Conservation (phyloP, 345 rosid genomes). For the Draba incana region DNA sequence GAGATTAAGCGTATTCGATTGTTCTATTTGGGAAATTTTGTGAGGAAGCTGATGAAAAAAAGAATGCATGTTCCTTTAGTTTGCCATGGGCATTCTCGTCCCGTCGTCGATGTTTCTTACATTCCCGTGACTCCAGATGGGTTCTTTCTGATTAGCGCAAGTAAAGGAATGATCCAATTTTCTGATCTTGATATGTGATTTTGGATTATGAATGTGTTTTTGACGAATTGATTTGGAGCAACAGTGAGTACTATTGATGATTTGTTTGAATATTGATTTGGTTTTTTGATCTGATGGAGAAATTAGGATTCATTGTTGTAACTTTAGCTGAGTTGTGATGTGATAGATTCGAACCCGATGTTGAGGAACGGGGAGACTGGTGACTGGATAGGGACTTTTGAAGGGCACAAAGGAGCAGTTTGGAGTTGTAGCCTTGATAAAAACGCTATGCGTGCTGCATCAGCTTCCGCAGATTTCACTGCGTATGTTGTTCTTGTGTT, state of each 20-base stretch:
- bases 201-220: constrained; percentile 14
- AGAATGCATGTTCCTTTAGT: constrained; percentile 69
- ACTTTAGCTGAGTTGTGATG: constrained; percentile 22
- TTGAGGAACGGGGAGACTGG: constrained; percentile 99
- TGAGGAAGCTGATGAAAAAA: constrained; percentile 32
- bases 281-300: constrained; percentile 18
- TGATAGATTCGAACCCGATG: constrained; percentile 92
- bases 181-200: constrained; percentile 7
- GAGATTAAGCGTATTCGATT: constrained; percentile 9
- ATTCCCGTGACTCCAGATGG: constrained; percentile 88
- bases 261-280: neutral
- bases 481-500: constrained; percentile 56
- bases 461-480: constrained; percentile 97
- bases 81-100: constrained; percentile 89
- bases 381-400: constrained; percentile 99
- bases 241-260: neutral
- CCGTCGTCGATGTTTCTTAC: constrained; percentile 76
- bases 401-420: constrained; percentile 98
- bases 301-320: constrained; percentile 19
- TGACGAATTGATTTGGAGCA: neutral
- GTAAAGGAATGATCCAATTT: constrained; percentile 56
- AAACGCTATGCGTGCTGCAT: constrained; percentile 88
- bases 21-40: constrained; percentile 4
- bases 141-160: constrained; percentile 80
- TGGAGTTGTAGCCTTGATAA: constrained; percentile 96